These are phyloP conservation scores for Nigrospora osmanthi DNA, from an alignment of 2,329 filamentous ascomycete genomes.

Conservation along the genomic window DNA sequence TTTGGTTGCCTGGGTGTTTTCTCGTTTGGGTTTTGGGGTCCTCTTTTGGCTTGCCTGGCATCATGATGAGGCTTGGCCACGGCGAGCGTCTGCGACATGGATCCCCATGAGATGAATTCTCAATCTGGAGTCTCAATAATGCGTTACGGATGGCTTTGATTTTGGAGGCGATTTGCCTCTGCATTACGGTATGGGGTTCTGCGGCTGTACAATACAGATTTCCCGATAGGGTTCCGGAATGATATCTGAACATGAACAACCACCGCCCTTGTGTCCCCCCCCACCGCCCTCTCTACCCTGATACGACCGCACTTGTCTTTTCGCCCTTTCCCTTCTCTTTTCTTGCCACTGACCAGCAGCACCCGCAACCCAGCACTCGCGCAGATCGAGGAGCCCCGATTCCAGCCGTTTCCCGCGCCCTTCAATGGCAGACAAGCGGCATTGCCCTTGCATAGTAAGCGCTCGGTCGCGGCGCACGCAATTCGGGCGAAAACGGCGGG, in stretches of 20 bases:
- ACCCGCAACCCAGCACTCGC: no score
- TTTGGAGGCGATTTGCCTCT: constrained; percentile 61
- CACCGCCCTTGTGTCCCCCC: not conserved
- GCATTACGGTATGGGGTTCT: constrained; percentile 60
- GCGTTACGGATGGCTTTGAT: constrained; percentile 66
- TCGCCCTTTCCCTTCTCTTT: no score
- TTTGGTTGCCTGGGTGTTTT: constrained; percentile 47
- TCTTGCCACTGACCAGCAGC: no score
- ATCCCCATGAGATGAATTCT: constrained; percentile 17
- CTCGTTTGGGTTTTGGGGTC: constrained; percentile 43
- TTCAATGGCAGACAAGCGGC: no score
- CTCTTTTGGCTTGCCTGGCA: constrained; percentile 33
- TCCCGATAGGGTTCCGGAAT: constrained; percentile 57
- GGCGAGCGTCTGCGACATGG: constrained; percentile 7
- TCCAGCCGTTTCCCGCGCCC: no score
- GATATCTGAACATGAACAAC: constrained; percentile 52
- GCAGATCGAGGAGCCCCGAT: no score
- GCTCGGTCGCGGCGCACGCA: no score
- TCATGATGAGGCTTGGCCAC: constrained; percentile 47
- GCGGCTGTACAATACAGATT: constrained; percentile 65
- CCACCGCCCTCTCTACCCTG: no score
- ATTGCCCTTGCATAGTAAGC: no score
- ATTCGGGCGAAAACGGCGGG: no score
- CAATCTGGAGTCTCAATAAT: constrained; percentile 54
- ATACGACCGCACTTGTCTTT: not conserved